phyloP scores from a whole-genome alignment of 1,284 basidiomycete species.

The Marasmius sp. region DNA sequence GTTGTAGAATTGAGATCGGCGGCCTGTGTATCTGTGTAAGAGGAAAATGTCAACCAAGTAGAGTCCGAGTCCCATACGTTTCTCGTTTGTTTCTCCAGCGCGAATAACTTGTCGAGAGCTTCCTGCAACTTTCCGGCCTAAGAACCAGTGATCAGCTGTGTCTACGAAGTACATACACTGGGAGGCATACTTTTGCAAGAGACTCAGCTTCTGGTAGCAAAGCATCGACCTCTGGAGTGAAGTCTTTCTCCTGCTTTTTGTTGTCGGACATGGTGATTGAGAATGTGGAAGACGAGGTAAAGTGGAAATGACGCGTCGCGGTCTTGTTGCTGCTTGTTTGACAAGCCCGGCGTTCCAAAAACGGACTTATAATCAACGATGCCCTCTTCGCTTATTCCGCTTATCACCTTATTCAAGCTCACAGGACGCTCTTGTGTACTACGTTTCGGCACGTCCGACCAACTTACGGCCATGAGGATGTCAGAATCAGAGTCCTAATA shows the following conservation, averaged over 20 bases:
- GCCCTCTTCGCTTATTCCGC: neutral
- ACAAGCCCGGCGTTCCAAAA: conserved; percentile 5
- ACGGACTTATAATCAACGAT: neutral
- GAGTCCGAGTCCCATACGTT: conserved; percentile 60
- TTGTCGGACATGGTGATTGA: conserved; percentile 65
- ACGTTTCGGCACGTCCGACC: neutral
- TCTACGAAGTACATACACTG: neutral
- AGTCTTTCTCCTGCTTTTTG: conserved; percentile 81
- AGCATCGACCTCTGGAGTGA: conserved; percentile 66
- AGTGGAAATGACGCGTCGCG: conserved; percentile 69
- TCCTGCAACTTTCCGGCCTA: conserved; percentile 80
- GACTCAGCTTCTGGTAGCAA: conserved; percentile 56
- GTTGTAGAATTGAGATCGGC: conserved; percentile 92
- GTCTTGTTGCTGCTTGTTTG: conserved; percentile 36
- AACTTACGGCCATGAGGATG: neutral
- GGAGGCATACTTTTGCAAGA: conserved; percentile 50
- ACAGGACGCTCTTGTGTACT: neutral
- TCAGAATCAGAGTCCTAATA: conserved; percentile 25
- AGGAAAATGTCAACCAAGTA: neutral
- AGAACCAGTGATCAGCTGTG: conserved; percentile 7
- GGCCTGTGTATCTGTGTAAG: conserved; percentile 52
- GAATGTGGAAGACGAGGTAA: conserved; percentile 31
- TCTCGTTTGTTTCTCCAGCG: conserved; percentile 93
- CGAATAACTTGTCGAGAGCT: conserved; percentile 87
- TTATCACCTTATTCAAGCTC: neutral